These are phyloP conservation scores for Globisporangium cylindrosporum DNA, from an alignment of 352 stramenopile genomes.

Conservation along the genomic window DNA sequence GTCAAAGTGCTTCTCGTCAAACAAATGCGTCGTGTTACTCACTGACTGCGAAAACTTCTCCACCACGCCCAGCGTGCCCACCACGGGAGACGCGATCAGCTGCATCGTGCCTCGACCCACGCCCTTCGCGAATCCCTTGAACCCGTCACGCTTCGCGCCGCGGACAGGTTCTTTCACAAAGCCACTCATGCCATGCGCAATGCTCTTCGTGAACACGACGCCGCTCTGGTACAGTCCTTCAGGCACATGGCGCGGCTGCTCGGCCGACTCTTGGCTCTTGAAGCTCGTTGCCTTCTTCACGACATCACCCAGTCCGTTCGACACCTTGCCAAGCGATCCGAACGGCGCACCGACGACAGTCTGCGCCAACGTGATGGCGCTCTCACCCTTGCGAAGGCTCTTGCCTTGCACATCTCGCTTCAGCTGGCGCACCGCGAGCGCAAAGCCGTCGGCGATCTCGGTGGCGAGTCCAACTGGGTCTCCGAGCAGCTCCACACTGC, in stretches of 20 bases:
- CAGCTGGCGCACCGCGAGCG: conserved; percentile 68
- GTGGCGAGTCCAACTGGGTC: conserved; percentile 81
- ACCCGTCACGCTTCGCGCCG: conserved; percentile 61
- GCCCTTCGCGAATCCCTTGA: conserved; percentile 84
- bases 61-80: conserved; percentile 76
- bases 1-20: conserved; percentile 79
- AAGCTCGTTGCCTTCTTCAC: conserved; percentile 84
- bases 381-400: conserved; percentile 79
- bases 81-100: conserved; percentile 75
- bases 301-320: conserved; percentile 80
- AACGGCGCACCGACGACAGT: conserved; percentile 78
- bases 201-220: conserved; percentile 72
- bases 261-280: conserved; percentile 69
- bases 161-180: conserved; percentile 84
- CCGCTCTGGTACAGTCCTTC: conserved; percentile 75
- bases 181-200: conserved; percentile 69
- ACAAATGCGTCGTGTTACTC: conserved; percentile 84
- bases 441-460: conserved; percentile 86
- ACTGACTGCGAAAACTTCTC: conserved; percentile 84
- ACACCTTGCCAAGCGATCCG: conserved; percentile 76
- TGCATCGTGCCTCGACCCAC: conserved; percentile 76
- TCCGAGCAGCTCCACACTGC: conserved; percentile 80
- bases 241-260: conserved; percentile 70
- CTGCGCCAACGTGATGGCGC: conserved; percentile 74
- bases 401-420: conserved; percentile 80